phyloP scores from a whole-genome alignment of 345 rosid species.

The Gossypium herbaceum region DNA sequence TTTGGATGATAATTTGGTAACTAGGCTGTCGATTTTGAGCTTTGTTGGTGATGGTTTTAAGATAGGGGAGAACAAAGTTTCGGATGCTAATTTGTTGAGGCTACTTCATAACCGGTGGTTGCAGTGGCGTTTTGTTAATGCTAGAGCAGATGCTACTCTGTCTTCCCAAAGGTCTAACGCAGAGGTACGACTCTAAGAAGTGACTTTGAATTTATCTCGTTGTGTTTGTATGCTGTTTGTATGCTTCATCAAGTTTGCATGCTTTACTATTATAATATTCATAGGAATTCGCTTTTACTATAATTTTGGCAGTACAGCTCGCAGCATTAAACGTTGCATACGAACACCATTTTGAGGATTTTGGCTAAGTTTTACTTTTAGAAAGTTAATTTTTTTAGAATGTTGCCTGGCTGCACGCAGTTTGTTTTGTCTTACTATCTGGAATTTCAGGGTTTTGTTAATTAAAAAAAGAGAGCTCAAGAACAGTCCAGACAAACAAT shows the following conservation, averaged over 20 bases:
- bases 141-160: conserved; percentile 58
- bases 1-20: conserved; percentile 33
- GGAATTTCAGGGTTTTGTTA: neutral
- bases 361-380: neutral
- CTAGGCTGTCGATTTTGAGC: conserved; percentile 64
- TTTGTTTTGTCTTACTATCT: neutral
- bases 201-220: neutral
- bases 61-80: conserved; percentile 56
- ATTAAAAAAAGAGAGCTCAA: neutral
- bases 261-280: neutral
- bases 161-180: conserved; percentile 51
- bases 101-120: conserved; percentile 65
- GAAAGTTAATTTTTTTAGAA: neutral
- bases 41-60: conserved; percentile 69
- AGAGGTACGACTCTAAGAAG: conserved; percentile 47
- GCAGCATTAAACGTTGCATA: neutral
- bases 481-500: neutral
- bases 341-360: neutral
- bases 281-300: neutral
- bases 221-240: neutral
- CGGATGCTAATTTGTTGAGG: conserved; percentile 68
- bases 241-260: conserved; percentile 5
- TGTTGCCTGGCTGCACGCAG: neutral
- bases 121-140: conserved; percentile 87
- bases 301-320: neutral